A percentile compares a stretch with the other conserved stretches of the same genome.
Conservation (phyloP, 331 rosid species). For the Malus hybrid region DNA sequence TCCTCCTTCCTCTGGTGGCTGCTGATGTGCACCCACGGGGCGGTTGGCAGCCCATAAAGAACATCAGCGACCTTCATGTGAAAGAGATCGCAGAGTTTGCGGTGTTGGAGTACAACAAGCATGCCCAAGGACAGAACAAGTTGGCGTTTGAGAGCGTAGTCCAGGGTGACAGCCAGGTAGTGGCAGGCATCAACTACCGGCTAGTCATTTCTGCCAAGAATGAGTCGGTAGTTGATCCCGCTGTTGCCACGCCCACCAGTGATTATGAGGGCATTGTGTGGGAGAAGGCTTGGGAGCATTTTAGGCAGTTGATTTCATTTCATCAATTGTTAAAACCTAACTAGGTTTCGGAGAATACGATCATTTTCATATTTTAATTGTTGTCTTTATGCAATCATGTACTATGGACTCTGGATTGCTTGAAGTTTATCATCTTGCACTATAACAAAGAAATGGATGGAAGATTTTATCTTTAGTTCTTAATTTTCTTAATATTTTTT, state of each 20-base stretch:
- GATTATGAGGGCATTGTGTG: slow-evolving; percentile 35
- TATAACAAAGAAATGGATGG: too few species aligned
- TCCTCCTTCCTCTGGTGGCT: not conserved
- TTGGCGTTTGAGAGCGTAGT: slow-evolving; percentile 30
- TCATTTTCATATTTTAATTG: too few species aligned
- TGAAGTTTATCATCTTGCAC: too few species aligned
- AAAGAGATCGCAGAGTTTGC: slow-evolving; percentile 43
- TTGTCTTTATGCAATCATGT: too few species aligned
- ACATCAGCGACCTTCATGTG: slow-evolving; percentile 30
- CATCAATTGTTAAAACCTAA: not conserved
- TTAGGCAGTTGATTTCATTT: slow-evolving; percentile 43
- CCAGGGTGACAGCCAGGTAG: slow-evolving; percentile 50
- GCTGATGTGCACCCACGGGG: slow-evolving; percentile 10
- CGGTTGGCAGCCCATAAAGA: slow-evolving; percentile 32
- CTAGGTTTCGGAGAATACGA: not conserved
- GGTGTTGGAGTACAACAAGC: slow-evolving; percentile 37
- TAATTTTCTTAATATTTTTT: too few species aligned
- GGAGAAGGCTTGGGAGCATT: slow-evolving; percentile 46
- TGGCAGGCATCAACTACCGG: slow-evolving; percentile 49
- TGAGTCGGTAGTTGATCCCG: not conserved
- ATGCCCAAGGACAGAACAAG: not conserved
- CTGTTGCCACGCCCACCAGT: not conserved
- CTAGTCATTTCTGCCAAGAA: slow-evolving; percentile 25
- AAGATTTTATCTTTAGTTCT: too few species aligned
- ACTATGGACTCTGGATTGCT: too few species aligned